A percentile compares a stretch with the other conserved stretches of the same genome.
These are phyloP conservation scores for Tuber microsphaerosporum DNA, from an alignment of 495 filamentous ascomycete genomes.

Conservation along the genomic window DNA sequence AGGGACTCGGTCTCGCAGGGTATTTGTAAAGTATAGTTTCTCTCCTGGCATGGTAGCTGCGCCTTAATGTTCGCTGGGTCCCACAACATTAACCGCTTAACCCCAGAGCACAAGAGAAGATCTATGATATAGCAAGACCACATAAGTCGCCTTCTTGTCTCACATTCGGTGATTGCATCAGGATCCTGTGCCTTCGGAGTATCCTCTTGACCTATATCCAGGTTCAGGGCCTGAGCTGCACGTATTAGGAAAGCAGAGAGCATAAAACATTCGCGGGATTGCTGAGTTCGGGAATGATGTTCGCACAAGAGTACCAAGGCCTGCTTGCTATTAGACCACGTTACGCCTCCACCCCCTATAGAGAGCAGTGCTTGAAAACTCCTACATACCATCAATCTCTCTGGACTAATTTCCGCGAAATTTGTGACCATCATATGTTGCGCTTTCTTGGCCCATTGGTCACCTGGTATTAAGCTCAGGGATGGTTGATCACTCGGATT, in stretches of 20 bases:
- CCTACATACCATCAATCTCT: not conserved
- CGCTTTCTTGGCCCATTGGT: not conserved
- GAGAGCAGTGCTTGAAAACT: not conserved
- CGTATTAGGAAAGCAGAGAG: not conserved
- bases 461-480: not conserved
- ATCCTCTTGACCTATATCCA: not conserved
- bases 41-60: not conserved
- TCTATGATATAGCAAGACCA: not conserved
- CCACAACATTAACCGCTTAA: not conserved
- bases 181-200: not conserved
- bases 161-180: constrained; percentile 1
- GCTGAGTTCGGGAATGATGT: not conserved
- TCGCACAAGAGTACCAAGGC: not conserved
- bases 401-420: not conserved
- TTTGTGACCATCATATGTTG: not conserved
- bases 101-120: constrained; percentile 1
- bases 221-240: not conserved
- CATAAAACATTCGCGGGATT: not conserved
- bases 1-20: not conserved
- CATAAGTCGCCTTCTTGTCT: constrained; percentile 2
- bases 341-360: not conserved
- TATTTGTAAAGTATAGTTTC: constrained; percentile 1
- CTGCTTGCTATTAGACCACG: not conserved
- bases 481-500: not conserved
- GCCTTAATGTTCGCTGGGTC: not conserved